Evolutionary conservation across 2,329 filamentous ascomycete species (phyloP).

Genomic region (Aspergillus ruber): DNA sequence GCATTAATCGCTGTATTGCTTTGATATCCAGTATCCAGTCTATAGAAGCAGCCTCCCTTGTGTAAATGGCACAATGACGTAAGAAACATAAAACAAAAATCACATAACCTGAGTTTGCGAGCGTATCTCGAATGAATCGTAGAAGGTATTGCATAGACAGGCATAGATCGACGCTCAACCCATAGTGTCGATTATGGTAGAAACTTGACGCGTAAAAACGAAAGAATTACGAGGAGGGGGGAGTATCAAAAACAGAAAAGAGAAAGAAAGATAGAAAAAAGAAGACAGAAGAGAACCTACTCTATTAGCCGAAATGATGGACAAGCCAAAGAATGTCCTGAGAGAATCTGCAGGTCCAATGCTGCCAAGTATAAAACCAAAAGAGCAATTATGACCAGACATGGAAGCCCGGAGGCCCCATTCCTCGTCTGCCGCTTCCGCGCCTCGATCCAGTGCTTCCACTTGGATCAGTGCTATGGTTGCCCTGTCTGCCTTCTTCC

Average conservation of each 20-base stretch:
- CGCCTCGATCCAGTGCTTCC: conserved; percentile 23
- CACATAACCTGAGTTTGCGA: background rate
- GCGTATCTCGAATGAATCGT: too few relatives aligned
- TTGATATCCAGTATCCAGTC: conserved; percentile 11
- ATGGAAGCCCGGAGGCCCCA: conserved; percentile 28
- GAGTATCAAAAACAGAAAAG: background rate
- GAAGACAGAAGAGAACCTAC: background rate
- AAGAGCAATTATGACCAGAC: conserved; percentile 20
- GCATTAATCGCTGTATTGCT: conserved; percentile 6
- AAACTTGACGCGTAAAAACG: background rate
- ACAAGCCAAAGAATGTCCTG: too few relatives aligned
- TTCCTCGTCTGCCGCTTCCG: conserved; percentile 30
- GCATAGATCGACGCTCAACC: too few relatives aligned
- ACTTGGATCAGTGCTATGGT: conserved; percentile 24
- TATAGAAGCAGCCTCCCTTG: conserved; percentile 14
- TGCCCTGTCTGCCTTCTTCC: conserved; percentile 33
- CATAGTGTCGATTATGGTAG: too few relatives aligned
- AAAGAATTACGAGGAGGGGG: background rate
- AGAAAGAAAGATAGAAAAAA: background rate
- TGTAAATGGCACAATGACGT: conserved; percentile 7
- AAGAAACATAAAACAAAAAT: conserved; percentile 3
- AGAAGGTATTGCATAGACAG: too few relatives aligned
- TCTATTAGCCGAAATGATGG: too few relatives aligned
- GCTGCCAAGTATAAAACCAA: too few relatives aligned
- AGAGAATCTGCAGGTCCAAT: too few relatives aligned